A percentile compares a stretch with the other conserved stretches of the same genome.
phyloP scores from a whole-genome alignment of 805 yeast genomes.

The Saccharomycopsis sp. region DNA sequence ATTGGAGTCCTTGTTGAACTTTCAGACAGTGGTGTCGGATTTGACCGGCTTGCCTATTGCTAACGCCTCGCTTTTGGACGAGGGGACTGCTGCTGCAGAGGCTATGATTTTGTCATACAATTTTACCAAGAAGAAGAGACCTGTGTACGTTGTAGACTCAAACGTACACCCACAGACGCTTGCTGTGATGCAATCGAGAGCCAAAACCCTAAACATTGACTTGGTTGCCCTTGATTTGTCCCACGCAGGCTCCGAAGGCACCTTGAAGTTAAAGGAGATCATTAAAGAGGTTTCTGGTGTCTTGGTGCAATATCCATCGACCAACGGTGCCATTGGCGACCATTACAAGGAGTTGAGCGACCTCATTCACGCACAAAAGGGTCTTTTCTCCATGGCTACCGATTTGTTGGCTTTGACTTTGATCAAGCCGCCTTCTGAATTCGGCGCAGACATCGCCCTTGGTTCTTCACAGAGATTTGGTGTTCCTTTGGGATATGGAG shows the following conservation, averaged over 20 bases:
- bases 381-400: conserved; percentile 78
- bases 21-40: conserved; percentile 86
- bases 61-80: conserved; percentile 91
- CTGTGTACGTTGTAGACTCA: conserved; percentile 63
- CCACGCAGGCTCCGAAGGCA: conserved; percentile 34
- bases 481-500: conserved; percentile 97
- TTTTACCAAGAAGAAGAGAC: conserved; percentile 57
- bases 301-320: conserved; percentile 83
- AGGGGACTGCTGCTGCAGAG: conserved; percentile 96
- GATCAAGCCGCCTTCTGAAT: conserved; percentile 73
- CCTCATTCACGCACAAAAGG: conserved; percentile 62
- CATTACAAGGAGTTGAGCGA: conserved; percentile 53
- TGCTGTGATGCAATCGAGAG: conserved; percentile 72
- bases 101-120: conserved; percentile 85
- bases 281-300: conserved; percentile 60
- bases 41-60: conserved; percentile 93
- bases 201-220: conserved; percentile 63
- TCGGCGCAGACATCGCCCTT: conserved; percentile 87
- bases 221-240: conserved; percentile 51
- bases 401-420: conserved; percentile 86
- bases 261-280: conserved; percentile 30
- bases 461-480: conserved; percentile 96
- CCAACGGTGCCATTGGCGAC: conserved; percentile 63
- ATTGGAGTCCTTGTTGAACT: conserved; percentile 81
- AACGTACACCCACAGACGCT: conserved; percentile 82